These are phyloP conservation scores for Sindora glabra DNA, from an alignment of 306 rosid species.

Conservation along the genomic window DNA sequence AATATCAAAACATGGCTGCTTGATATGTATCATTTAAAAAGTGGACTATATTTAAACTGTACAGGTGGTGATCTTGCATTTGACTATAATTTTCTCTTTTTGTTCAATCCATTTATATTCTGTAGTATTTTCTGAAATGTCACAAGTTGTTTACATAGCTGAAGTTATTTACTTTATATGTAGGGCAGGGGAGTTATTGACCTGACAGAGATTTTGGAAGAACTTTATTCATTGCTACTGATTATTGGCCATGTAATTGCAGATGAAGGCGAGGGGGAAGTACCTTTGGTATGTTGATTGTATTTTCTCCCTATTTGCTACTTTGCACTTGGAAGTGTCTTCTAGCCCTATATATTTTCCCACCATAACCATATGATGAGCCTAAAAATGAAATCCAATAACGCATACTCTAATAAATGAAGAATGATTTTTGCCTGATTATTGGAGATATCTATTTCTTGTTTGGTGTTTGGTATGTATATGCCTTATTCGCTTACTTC, in stretches of 20 bases:
- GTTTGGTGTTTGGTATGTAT: too few species aligned
- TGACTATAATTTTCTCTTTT: background rate
- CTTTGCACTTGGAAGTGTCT: constrained; percentile 4
- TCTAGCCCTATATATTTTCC: background rate
- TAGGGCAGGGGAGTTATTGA: constrained; percentile 79
- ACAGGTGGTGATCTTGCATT: background rate
- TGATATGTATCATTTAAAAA: background rate
- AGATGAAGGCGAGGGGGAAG: constrained; percentile 96
- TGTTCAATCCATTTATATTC: background rate
- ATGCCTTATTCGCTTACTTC: too few species aligned
- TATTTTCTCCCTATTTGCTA: constrained; percentile 15
- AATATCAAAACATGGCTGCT: background rate
- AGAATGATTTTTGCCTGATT: too few species aligned
- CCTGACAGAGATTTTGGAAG: constrained; percentile 84
- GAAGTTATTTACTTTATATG: constrained; percentile 27
- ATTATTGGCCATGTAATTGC: constrained; percentile 84
- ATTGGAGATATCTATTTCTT: too few species aligned
- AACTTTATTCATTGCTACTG: constrained; percentile 80
- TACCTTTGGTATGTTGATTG: constrained; percentile 59
- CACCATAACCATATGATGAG: too few species aligned
- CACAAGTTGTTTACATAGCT: constrained; percentile 18
- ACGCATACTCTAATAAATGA: too few species aligned
- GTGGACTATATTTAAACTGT: background rate
- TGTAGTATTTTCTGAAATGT: background rate
- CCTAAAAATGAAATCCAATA: too few species aligned